Conservation (phyloP, 2,329 filamentous ascomycete genomes). For the Penicillium concentricum region DNA sequence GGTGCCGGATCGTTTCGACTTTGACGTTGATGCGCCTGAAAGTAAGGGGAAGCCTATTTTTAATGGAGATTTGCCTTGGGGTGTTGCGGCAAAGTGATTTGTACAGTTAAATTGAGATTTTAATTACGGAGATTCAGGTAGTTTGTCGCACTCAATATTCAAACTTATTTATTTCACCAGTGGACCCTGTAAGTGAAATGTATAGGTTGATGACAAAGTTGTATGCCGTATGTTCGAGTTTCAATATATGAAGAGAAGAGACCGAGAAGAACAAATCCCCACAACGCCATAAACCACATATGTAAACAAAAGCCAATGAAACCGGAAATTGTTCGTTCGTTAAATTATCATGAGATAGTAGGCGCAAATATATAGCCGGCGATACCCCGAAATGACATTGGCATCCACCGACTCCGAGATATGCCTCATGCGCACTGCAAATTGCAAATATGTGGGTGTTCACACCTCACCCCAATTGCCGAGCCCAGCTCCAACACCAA, state of each 20-base stretch:
- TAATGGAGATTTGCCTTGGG: background rate
- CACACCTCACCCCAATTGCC: constrained; percentile 77
- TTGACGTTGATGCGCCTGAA: background rate
- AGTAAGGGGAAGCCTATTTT: background rate
- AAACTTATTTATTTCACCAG: background rate
- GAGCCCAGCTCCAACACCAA: constrained; percentile 67
- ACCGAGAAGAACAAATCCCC: background rate
- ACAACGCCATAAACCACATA: background rate
- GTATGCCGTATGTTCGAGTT: constrained; percentile 1
- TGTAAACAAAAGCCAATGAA: background rate
- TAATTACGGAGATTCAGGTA: background rate
- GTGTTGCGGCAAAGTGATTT: background rate
- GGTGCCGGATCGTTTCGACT: constrained; percentile 5
- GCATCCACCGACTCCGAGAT: background rate
- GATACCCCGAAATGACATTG: background rate
- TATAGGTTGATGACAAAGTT: background rate
- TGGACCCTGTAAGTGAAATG: background rate
- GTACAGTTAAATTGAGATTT: background rate
- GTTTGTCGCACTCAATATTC: background rate
- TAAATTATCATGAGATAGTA: background rate
- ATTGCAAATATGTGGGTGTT: background rate
- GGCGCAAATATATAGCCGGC: background rate
- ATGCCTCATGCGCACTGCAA: background rate
- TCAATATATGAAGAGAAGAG: constrained; percentile 3
- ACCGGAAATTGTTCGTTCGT: background rate